A percentile compares a stretch with the other conserved stretches of the same genome.
Conservation (phyloP, 352 stramenopile species). For the Saprolegnia parasitica region DNA sequence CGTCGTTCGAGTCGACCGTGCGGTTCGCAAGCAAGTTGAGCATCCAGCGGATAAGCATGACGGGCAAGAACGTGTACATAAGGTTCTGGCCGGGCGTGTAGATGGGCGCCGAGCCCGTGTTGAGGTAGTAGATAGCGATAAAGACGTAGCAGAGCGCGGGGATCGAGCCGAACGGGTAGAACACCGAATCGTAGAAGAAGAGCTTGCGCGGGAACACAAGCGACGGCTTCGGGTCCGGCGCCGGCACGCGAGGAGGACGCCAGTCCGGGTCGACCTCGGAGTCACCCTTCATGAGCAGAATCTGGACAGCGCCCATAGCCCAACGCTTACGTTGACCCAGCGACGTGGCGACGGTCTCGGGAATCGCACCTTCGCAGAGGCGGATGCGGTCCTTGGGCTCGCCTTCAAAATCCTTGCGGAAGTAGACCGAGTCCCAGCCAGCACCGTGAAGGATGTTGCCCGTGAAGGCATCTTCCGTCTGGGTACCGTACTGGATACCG, state of each 20-base stretch:
- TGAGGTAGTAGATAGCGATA: conserved; percentile 84
- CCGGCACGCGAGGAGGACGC: conserved; percentile 73
- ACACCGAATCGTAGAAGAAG: conserved; percentile 87
- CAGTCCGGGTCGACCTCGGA: conserved; percentile 85
- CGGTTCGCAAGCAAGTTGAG: conserved; percentile 82
- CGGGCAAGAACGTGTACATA: conserved; percentile 83
- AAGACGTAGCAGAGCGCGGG: conserved; percentile 78
- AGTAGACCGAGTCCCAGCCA: conserved; percentile 85
- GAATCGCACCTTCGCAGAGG: conserved; percentile 74
- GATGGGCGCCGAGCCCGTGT: conserved; percentile 77
- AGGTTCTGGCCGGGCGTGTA: conserved; percentile 76
- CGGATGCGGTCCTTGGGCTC: conserved; percentile 82
- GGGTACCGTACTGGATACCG: too few species aligned
- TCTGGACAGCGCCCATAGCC: conserved; percentile 84
- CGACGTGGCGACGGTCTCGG: conserved; percentile 76
- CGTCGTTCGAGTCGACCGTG: conserved; percentile 84
- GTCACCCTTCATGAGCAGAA: conserved; percentile 86
- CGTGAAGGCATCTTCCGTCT: conserved; percentile 88
- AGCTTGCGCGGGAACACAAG: conserved; percentile 81
- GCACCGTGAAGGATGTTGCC: conserved; percentile 79
- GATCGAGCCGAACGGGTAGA: conserved; percentile 86
- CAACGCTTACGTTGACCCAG: conserved; percentile 86
- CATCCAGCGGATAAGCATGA: conserved; percentile 75
- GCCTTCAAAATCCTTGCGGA: conserved; percentile 87
- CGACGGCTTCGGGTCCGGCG: conserved; percentile 75